Percentiles rank a stretch among this genome's conserved stretches.
These are phyloP conservation scores for Ophiocordyceps camponoti-saundersi DNA, from an alignment of 2,329 filamentous ascomycete species.

Conservation along the genomic window DNA sequence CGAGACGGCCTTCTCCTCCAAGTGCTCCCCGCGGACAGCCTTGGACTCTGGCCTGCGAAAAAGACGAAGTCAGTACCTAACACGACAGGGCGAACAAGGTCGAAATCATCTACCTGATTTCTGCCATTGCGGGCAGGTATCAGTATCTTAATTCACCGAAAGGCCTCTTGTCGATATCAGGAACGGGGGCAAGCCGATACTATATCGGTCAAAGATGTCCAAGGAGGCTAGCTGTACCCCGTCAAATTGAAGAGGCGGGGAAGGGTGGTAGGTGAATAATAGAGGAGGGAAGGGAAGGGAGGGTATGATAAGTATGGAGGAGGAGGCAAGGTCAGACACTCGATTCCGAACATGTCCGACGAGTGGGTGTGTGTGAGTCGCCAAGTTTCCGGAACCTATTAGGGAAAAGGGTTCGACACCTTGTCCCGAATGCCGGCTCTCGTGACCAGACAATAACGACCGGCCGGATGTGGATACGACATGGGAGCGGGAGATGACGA, in stretches of 20 bases:
- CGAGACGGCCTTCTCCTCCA: slow-evolving; percentile 12
- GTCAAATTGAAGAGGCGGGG: background rate
- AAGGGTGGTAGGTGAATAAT: background rate
- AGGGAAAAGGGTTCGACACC: background rate
- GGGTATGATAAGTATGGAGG: background rate
- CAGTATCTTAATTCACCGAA: background rate
- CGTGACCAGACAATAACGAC: background rate
- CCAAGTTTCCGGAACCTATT: background rate
- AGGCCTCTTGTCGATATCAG: background rate
- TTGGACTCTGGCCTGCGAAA: slow-evolving; percentile 4
- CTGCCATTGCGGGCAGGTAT: slow-evolving; percentile 7
- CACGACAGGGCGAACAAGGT: background rate
- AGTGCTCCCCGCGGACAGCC: slow-evolving; percentile 4
- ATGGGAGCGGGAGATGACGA: background rate
- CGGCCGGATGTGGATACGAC: background rate
- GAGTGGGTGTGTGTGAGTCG: background rate
- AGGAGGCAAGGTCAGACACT: slow-evolving; percentile 1
- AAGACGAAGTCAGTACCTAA: background rate
- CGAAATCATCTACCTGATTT: slow-evolving; percentile 4
- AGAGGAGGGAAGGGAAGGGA: slow-evolving; percentile 1
- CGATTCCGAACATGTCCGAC: slow-evolving; percentile 4
- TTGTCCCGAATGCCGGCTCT: background rate
- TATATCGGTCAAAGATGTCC: background rate
- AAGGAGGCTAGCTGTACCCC: background rate
- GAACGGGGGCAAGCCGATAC: background rate